phyloP scores from a whole-genome alignment of 2,329 filamentous ascomycete genomes.

The Pseudogymnoascus destructans region DNA sequence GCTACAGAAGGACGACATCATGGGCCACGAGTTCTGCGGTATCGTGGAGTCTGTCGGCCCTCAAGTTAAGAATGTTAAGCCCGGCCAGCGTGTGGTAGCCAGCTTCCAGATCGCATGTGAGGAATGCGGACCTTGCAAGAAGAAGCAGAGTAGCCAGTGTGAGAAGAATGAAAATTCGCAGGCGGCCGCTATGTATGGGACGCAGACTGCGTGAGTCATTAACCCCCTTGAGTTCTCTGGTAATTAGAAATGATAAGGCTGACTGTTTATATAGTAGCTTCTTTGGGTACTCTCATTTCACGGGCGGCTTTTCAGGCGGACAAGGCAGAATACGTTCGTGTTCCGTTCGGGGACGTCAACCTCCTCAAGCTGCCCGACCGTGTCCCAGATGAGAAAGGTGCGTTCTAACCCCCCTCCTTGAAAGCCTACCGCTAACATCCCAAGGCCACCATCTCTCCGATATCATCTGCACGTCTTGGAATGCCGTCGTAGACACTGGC shows the following conservation, averaged over 20 bases:
- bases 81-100: conserved; percentile 47
- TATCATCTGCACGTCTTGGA: conserved; percentile 49
- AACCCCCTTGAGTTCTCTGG: conserved; percentile 32
- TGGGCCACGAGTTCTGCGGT: conserved; percentile 53
- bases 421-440: not conserved
- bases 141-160: conserved; percentile 43
- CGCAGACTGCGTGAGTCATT: conserved; percentile 25
- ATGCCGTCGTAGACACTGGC: conserved; percentile 50
- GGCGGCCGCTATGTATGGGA: conserved; percentile 44
- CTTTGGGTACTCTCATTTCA: conserved; percentile 46
- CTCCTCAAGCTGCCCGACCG: conserved; percentile 49
- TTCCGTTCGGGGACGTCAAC: conserved; percentile 51
- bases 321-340: conserved; percentile 57
- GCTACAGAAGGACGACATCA: conserved; percentile 36
- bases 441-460: conserved; percentile 47
- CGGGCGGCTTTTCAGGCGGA: conserved; percentile 53
- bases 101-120: conserved; percentile 52
- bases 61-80: conserved; percentile 33
- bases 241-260: not conserved
- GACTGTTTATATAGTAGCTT: conserved; percentile 29
- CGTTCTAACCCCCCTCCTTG: not conserved
- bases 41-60: conserved; percentile 44
- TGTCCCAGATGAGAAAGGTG: conserved; percentile 49
- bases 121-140: conserved; percentile 39
- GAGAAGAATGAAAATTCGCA: conserved; percentile 45